Conservation (phyloP, 1,284 basidiomycete species). For the Ganoderma leucocontextum region DNA sequence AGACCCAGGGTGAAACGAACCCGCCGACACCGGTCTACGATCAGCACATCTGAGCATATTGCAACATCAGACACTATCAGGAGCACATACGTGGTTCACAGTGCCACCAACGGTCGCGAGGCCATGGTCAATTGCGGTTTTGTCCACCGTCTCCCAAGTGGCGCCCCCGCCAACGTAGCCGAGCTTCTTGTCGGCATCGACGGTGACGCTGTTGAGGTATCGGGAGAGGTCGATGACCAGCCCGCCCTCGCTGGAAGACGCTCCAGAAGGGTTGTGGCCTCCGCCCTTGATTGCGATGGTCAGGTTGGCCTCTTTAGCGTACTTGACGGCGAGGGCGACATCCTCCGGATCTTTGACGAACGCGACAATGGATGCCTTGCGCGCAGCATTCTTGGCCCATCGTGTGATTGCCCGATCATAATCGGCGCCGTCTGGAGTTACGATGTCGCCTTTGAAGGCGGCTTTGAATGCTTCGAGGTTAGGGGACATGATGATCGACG, state of each 20-base stretch:
- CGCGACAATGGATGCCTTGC: conserved; percentile 43
- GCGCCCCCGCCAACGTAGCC: conserved; percentile 47
- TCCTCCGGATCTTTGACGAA: conserved; percentile 43
- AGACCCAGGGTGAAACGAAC: conserved; percentile 17
- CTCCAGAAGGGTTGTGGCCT: conserved; percentile 47
- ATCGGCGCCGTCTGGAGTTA: conserved; percentile 33
- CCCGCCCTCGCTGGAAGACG: conserved; percentile 46
- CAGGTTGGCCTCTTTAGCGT: conserved; percentile 37
- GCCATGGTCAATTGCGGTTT: conserved; percentile 41
- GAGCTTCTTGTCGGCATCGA: conserved; percentile 41
- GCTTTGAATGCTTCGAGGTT: conserved; percentile 28
- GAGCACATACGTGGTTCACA: conserved; percentile 39
- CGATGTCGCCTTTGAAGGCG: conserved; percentile 39
- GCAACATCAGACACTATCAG: not conserved
- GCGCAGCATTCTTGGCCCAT: conserved; percentile 41
- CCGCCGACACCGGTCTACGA: conserved; percentile 43
- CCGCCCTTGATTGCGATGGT: conserved; percentile 47
- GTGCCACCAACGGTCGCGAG: conserved; percentile 44
- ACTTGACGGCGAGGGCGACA: conserved; percentile 43
- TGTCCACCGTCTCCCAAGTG: conserved; percentile 46
- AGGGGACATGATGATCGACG: conserved; percentile 19
- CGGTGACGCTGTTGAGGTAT: conserved; percentile 40
- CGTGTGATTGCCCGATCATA: conserved; percentile 40
- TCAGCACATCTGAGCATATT: not conserved
- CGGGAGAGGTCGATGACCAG: conserved; percentile 49